A percentile compares a stretch with the other conserved stretches of the same genome.
Evolutionary conservation across 1,139 yeast species (phyloP).

Genomic region (Yamadazyma trypodendri): DNA sequence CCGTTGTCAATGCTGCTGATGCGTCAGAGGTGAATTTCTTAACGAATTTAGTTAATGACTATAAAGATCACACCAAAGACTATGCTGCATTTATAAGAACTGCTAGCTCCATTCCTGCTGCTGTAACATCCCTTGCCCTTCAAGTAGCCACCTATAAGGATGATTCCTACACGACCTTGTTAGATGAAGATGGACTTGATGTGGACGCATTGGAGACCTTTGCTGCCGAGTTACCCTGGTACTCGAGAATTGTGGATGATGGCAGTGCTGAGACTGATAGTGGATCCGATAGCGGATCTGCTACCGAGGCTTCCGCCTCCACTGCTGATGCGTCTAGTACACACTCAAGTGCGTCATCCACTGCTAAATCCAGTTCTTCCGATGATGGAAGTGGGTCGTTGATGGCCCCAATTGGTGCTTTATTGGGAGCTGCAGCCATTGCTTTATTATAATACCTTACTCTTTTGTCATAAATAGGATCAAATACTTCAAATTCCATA

Average conservation of each 20-base stretch:
- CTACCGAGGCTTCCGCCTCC: constrained; percentile 8
- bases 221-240: constrained; percentile 48
- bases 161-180: constrained; percentile 40
- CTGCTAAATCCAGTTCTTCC: constrained; percentile 12
- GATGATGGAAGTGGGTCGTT: constrained; percentile 16
- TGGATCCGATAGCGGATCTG: constrained; percentile 3
- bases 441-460: constrained; percentile 28
- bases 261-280: constrained; percentile 11
- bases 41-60: constrained; percentile 42
- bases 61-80: constrained; percentile 22
- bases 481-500: constrained; percentile 44
- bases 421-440: constrained; percentile 35
- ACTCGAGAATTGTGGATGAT: constrained; percentile 26
- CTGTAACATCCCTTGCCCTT: constrained; percentile 35
- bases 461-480: constrained; percentile 30
- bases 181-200: constrained; percentile 24
- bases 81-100: constrained; percentile 35
- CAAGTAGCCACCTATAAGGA: constrained; percentile 42
- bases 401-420: constrained; percentile 34
- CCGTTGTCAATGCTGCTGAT: constrained; percentile 28
- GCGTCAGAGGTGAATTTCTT: constrained; percentile 33
- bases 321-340: constrained; percentile 3
- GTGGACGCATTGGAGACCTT: constrained; percentile 28
- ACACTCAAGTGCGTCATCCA: neutral
- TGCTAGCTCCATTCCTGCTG: constrained; percentile 33